Conservation (phyloP, 805 yeast genomes). For the Lipomyces chichibuensis region DNA sequence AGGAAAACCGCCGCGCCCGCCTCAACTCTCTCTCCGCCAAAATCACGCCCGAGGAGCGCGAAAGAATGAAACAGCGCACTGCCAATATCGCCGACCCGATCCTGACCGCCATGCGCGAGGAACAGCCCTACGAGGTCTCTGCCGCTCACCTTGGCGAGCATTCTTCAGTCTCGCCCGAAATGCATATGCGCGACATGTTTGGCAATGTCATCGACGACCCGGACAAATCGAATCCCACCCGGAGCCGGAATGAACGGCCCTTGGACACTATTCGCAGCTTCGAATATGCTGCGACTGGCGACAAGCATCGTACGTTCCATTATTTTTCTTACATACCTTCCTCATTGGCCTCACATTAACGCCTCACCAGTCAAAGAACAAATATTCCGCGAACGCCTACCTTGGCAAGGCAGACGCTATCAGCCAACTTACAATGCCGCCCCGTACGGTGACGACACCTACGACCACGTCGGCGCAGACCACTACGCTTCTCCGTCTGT, state of each 20-base stretch:
- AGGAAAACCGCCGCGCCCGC: background rate
- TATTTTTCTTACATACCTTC: background rate
- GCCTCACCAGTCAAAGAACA: slow-evolving; percentile 36
- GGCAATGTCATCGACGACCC: slow-evolving; percentile 79
- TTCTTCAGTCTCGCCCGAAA: slow-evolving; percentile 54
- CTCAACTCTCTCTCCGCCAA: slow-evolving; percentile 7
- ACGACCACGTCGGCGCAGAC: slow-evolving; percentile 28
- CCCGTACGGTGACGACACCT: slow-evolving; percentile 45
- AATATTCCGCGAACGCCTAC: slow-evolving; percentile 46
- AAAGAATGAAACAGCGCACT: slow-evolving; percentile 29
- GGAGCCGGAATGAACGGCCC: slow-evolving; percentile 94
- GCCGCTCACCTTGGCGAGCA: slow-evolving; percentile 46
- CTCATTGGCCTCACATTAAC: background rate
- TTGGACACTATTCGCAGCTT: slow-evolving; percentile 92
- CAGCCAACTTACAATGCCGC: slow-evolving; percentile 42
- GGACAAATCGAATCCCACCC: slow-evolving; percentile 90
- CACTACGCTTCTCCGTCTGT: background rate
- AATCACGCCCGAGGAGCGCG: slow-evolving; percentile 30
- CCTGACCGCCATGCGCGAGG: slow-evolving; percentile 88
- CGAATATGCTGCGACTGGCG: slow-evolving; percentile 94
- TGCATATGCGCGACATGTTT: slow-evolving; percentile 74
- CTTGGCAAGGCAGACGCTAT: slow-evolving; percentile 40
- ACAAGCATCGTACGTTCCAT: slow-evolving; percentile 44
- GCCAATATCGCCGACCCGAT: slow-evolving; percentile 66
- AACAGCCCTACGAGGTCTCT: slow-evolving; percentile 86